Base-by-base conservation (phyloP, 129 eudicot species). In the Chrysanthemum lavandulifolium region DNA sequence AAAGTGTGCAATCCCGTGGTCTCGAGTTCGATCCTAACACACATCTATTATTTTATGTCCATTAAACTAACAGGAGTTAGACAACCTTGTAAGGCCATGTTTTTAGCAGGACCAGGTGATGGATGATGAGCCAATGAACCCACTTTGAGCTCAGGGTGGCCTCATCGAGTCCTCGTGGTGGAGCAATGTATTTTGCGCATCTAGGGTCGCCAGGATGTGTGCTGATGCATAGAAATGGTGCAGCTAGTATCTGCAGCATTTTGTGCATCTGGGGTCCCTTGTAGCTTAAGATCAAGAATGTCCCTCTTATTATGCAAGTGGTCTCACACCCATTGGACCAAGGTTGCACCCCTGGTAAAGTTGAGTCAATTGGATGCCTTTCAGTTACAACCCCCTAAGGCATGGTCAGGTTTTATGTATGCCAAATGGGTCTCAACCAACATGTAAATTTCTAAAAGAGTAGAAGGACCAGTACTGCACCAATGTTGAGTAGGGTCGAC, bases 191-290 rank as follows among this genome's bases (percentile, higher is more conserved):
- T 45, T 88, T 95, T 97, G 90, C 90, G 61, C 75, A 79, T 6
- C 96, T 97, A 0, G 97, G 91, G 50, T 95, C 99, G 49, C 74
- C 81, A 0, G 96, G 88, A 2, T 93, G 86, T 33, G 86, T 74
- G 80, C 94, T 84, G 25, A 88, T 78, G 36, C 99, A 95, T 43
- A 95, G 89, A 57, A 88, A 84, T 10, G 99, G 87, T 29, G 90
- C 94, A 0, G 99, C 97, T 60, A 88, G 77, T 6, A 96, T 95
- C 66, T 95, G 97, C 12, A 90, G 83, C 97, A 91, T 95, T 69
- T 95, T 97, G 59, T 90, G 96, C 99, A 90, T 88, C 68, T 95
- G 91, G 3, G 99, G 96, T 73, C 21, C 97, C 96, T 77, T 85
- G 83, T 47, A 95, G 87, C 79, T 80, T 86, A 0, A 93, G 88